phyloP scores from a whole-genome alignment of 345 rosid species.

The Toxicodendron radicans region DNA sequence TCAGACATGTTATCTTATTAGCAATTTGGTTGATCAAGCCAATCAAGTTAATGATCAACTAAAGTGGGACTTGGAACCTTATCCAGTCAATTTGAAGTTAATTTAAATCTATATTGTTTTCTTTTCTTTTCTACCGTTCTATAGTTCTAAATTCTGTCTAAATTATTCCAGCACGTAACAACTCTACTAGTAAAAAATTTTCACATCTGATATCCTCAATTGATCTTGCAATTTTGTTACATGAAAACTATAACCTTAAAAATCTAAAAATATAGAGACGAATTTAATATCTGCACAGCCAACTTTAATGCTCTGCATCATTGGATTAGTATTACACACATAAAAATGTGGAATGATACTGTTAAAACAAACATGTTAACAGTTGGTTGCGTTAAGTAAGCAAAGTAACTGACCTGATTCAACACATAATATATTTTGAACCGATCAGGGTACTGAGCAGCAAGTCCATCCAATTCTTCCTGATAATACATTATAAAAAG shows the following conservation, averaged over 20 bases:
- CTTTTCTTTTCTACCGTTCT: neutral
- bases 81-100: neutral
- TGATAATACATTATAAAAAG: constrained; percentile 30
- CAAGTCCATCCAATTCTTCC: constrained; percentile 86
- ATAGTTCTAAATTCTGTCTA: neutral
- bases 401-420: constrained; percentile 69
- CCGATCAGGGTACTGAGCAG: constrained; percentile 58
- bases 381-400: neutral
- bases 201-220: neutral
- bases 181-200: neutral
- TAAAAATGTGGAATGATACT: neutral
- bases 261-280: neutral
- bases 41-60: neutral
- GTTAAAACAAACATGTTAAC: no score
- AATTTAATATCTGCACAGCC: neutral
- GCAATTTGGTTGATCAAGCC: neutral
- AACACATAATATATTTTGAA: constrained; percentile 78
- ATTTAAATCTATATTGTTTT: no score
- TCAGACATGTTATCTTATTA: neutral
- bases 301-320: neutral
- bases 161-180: neutral
- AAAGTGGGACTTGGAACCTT: neutral
- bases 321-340: neutral
- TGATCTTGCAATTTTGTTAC: neutral
- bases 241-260: neutral